Evolutionary conservation across 768 basidiomycete genomes (phyloP), one percentile per base, ranked within the genome.

Genomic region (Podaxis pistillaris): DNA sequence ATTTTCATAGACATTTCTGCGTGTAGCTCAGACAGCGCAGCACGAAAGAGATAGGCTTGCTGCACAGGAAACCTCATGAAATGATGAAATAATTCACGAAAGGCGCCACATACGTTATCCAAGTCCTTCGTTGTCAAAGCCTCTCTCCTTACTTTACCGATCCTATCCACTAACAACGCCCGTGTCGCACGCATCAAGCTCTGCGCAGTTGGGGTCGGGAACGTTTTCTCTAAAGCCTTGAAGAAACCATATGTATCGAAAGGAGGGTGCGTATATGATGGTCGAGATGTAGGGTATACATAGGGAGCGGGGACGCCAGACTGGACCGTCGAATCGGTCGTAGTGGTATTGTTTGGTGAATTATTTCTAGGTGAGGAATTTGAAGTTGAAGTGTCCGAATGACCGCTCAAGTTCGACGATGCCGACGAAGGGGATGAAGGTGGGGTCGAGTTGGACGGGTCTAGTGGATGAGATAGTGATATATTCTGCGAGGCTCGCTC

Each of bases 11-110:
- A 88, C 30, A 93, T 84, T 71, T 97, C 96, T 3, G 91, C 90
- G 19, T 93, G 84, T 52, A 96, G 79, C 72, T 98, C 95, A 1
- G 92, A 92, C 40, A 98, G 74, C 0, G 96, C 97, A 19, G 97
- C 97, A 51, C 89, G 87, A 75, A 97, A 97, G 36, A 98, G 79
- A 73, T 98, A 98, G 17, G 95, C 95, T 88, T 96, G 93, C 94
- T 97, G 69, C 26, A 36, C 28, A 55, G 46, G 36, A 47, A 49
- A 30, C 4, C 28, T 41, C 41, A 28, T 15, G 38, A 52, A 47
- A 24, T 38, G 50, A 13, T 17, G 17, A 24, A 19, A 47, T 37
- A 55, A 26, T 58, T 33, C 64, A 36, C 28, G 36, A 24, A 49
- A 53, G 15, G 55, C 26, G 4, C 56, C 22, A 79, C 89, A 58